phyloP scores from a whole-genome alignment of 1,284 basidiomycete species.

The Pascua sp. region DNA sequence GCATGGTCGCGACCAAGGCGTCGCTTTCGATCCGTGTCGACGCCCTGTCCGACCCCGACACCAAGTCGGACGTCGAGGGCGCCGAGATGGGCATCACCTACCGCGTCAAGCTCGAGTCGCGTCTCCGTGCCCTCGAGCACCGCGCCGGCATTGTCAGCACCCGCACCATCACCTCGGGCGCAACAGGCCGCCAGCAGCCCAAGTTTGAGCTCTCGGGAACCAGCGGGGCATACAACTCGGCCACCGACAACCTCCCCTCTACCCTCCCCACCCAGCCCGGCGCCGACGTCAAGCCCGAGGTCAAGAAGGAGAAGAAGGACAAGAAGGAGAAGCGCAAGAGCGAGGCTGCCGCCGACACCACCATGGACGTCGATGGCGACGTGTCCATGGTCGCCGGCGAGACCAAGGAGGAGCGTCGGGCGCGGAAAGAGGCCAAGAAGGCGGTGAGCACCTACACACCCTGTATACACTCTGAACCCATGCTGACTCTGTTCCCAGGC shows the following conservation, averaged over 20 bases:
- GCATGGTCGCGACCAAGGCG: constrained; percentile 98
- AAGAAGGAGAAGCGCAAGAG: constrained; percentile 67
- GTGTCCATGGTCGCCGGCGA: constrained; percentile 51
- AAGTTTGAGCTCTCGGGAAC: constrained; percentile 74
- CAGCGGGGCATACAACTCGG: constrained; percentile 68
- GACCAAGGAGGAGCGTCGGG: constrained; percentile 54
- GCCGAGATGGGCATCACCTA: constrained; percentile 88
- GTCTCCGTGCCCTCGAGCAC: constrained; percentile 82
- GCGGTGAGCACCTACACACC: constrained; percentile 13
- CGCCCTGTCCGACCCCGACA: constrained; percentile 86
- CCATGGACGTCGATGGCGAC: constrained; percentile 48
- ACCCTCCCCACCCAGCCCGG: constrained; percentile 71
- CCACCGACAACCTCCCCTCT: constrained; percentile 71
- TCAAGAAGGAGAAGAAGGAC: constrained; percentile 65
- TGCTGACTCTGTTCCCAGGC: background rate
- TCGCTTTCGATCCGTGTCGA: constrained; percentile 95
- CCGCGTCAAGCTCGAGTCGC: constrained; percentile 90
- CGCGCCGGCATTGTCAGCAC: constrained; percentile 65
- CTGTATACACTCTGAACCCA: background rate
- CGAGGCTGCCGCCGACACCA: constrained; percentile 55
- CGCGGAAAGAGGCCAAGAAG: constrained; percentile 60
- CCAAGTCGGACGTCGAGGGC: constrained; percentile 75
- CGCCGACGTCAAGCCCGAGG: constrained; percentile 59
- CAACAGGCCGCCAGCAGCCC: constrained; percentile 61
- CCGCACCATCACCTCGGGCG: constrained; percentile 58